phyloP scores from a whole-genome alignment of 192 early-diverging fungal species.

The Coemansia sp. region DNA sequence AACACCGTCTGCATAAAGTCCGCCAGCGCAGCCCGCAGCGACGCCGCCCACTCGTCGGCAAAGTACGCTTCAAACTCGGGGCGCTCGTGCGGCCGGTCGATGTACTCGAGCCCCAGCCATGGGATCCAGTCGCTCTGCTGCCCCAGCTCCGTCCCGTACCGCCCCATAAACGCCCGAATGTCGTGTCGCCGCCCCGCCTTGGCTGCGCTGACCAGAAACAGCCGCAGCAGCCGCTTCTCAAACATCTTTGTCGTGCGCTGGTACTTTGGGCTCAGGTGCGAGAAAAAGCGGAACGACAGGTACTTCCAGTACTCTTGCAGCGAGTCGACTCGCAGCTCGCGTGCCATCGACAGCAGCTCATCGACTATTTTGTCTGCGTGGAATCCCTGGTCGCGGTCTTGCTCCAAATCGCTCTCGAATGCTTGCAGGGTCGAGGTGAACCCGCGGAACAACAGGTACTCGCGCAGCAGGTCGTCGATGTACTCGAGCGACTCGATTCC shows the following conservation, averaged over 20 bases:
- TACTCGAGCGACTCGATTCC: constrained; percentile 49
- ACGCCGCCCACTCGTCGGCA: constrained; percentile 39
- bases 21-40: constrained; percentile 31
- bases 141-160: constrained; percentile 33
- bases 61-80: constrained; percentile 52
- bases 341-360: constrained; percentile 45
- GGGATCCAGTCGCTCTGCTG: constrained; percentile 55
- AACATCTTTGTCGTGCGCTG: constrained; percentile 51
- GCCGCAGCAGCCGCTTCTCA: constrained; percentile 49
- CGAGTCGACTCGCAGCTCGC: constrained; percentile 15
- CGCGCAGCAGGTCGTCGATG: constrained; percentile 50
- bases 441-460: constrained; percentile 50
- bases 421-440: constrained; percentile 40
- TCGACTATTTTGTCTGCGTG: constrained; percentile 30
- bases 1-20: constrained; percentile 53
- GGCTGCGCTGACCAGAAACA: constrained; percentile 46
- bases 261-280: constrained; percentile 54
- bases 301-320: constrained; percentile 49
- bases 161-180: constrained; percentile 37
- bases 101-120: constrained; percentile 50
- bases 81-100: constrained; percentile 28
- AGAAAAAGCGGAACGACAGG: constrained; percentile 46
- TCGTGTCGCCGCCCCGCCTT: constrained; percentile 9
- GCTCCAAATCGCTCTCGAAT: constrained; percentile 35
- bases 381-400: constrained; percentile 50